Percentiles rank a stretch among this genome's conserved stretches.
Conservation (phyloP, 176 grass and related monocot genomes). For the Oryza rufipogon region DNA sequence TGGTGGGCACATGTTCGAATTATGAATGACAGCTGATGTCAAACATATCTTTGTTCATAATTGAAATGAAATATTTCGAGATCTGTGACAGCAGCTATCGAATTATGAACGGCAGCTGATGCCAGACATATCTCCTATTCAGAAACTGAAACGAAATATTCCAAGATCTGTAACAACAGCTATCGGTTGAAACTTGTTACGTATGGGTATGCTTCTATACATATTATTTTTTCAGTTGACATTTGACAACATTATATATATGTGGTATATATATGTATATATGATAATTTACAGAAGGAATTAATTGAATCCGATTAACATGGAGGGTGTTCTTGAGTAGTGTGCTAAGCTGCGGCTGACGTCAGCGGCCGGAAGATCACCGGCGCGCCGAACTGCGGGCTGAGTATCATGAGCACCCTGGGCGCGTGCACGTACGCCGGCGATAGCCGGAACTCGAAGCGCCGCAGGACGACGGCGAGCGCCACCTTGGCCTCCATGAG, state of each 20-base stretch:
- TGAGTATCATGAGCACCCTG: conserved; percentile 80
- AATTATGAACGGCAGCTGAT: neutral
- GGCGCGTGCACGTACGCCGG: conserved; percentile 88
- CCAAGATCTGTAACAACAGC: neutral
- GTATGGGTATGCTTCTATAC: conserved; percentile 53
- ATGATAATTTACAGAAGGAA: conserved; percentile 60
- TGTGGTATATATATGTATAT: neutral
- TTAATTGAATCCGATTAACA: conserved; percentile 49
- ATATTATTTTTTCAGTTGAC: conserved; percentile 32
- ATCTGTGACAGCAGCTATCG: neutral
- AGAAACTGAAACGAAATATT: too few relatives aligned
- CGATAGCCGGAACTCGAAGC: conserved; percentile 67
- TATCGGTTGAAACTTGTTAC: conserved; percentile 30
- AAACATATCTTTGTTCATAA: neutral
- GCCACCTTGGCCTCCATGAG: conserved; percentile 82
- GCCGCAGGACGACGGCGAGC: conserved; percentile 78
- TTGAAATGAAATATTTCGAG: neutral
- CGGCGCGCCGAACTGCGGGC: conserved; percentile 86
- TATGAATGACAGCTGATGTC: neutral
- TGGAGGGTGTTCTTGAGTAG: neutral
- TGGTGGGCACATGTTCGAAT: neutral
- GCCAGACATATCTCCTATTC: neutral
- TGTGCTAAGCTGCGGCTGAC: neutral
- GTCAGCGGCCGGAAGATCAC: conserved; percentile 74
- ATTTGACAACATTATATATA: neutral